A percentile compares a stretch with the other conserved stretches of the same genome.
These are phyloP conservation scores for Eimeria necatrix DNA, from an alignment of 169 alveolate genomes.

Conservation along the genomic window DNA sequence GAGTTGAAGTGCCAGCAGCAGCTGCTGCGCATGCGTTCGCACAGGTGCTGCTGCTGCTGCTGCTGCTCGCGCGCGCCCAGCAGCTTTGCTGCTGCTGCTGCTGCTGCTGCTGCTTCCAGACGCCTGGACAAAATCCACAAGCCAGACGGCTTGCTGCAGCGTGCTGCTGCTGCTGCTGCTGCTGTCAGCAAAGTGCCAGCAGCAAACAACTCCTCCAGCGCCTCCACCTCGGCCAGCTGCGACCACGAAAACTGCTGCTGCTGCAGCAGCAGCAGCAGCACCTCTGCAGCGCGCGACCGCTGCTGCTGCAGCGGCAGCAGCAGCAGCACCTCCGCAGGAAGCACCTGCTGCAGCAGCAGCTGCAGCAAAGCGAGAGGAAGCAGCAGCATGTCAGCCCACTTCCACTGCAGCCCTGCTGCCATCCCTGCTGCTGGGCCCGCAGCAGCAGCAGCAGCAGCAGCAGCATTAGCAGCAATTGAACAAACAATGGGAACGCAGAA, in stretches of 20 bases:
- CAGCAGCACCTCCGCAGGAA: not conserved
- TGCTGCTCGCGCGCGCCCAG: not conserved
- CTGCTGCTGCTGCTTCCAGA: constrained; percentile 53
- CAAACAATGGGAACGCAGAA: not conserved
- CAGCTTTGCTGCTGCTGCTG: constrained; percentile 7
- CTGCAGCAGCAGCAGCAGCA: constrained; percentile 52
- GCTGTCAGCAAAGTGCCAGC: constrained; percentile 60
- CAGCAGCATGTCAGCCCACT: constrained; percentile 8
- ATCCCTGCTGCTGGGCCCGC: not conserved
- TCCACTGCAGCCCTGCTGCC: not conserved
- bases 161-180: constrained; percentile 47
- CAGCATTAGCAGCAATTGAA: not conserved
- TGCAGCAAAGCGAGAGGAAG: constrained; percentile 19
- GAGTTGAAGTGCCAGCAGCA: constrained; percentile 24
- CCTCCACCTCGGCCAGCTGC: constrained; percentile 18
- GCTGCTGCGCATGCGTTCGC: constrained; percentile 12
- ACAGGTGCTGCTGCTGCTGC: constrained; percentile 22
- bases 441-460: constrained; percentile 19
- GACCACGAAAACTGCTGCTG: constrained; percentile 11
- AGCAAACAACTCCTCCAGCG: constrained; percentile 42
- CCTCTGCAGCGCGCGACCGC: constrained; percentile 15
- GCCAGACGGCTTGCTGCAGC: constrained; percentile 50
- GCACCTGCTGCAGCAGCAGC: constrained; percentile 46
- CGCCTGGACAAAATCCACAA: constrained; percentile 21
- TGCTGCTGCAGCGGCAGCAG: constrained; percentile 40